Evolutionary conservation across 352 stramenopile genomes (phyloP).

Genomic region (Phytophthora parvispora): DNA sequence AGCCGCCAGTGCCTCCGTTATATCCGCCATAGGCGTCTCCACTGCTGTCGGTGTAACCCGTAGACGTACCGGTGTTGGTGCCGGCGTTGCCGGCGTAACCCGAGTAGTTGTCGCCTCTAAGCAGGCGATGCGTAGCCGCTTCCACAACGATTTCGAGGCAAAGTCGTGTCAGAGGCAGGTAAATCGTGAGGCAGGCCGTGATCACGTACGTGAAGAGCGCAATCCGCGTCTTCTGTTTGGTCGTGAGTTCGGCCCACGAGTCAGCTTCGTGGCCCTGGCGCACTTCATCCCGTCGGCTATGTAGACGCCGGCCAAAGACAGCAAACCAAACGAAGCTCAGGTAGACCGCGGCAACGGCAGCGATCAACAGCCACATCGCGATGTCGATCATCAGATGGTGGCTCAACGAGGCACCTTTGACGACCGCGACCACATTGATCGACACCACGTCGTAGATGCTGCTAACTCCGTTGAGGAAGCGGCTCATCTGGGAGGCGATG

Average conservation of each 20-base stretch:
- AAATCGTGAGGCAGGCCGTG: conserved; percentile 46
- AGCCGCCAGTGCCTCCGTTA: too few species aligned
- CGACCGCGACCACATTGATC: background rate
- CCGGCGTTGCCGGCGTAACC: background rate
- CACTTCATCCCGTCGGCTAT: conserved; percentile 43
- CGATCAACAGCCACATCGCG: background rate
- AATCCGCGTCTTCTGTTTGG: conserved; percentile 35
- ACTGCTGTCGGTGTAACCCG: background rate
- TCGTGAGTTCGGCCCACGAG: conserved; percentile 30
- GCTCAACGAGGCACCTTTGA: background rate
- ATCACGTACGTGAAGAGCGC: conserved; percentile 46
- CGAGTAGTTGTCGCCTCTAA: background rate
- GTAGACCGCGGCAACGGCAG: conserved; percentile 19
- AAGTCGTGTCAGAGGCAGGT: conserved; percentile 44
- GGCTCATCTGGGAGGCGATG: background rate
- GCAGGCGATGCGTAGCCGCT: background rate
- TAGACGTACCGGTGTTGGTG: background rate
- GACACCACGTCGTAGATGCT: conserved; percentile 2
- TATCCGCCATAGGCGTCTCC: background rate
- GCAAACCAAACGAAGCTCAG: conserved; percentile 41
- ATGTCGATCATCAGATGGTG: conserved; percentile 31
- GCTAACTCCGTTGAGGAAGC: background rate
- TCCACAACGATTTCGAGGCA: conserved; percentile 25
- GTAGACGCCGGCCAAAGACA: conserved; percentile 26
- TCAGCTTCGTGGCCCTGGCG: conserved; percentile 44